A percentile compares a stretch with the other conserved stretches of the same genome.
Conservation (phyloP, 2,329 filamentous ascomycete genomes). For the Lecanicillium sp. region DNA sequence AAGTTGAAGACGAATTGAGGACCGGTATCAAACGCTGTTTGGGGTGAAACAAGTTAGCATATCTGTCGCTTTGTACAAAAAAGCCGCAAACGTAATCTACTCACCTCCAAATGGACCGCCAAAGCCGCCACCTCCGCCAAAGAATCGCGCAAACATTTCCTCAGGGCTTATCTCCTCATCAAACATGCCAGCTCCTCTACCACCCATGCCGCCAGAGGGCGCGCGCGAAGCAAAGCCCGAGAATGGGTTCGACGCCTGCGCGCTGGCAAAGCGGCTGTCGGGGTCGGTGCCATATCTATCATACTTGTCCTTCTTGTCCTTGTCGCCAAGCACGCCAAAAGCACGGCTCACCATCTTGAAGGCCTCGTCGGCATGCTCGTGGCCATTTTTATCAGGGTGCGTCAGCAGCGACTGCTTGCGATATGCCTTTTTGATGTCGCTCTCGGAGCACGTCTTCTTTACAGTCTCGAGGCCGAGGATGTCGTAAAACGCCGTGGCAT, state of each 20-base stretch:
- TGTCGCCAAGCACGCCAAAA: conserved; percentile 86
- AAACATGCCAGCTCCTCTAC: conserved; percentile 56
- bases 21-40: conserved; percentile 59
- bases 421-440: conserved; percentile 96
- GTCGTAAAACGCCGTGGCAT: conserved; percentile 86
- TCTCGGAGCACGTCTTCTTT: conserved; percentile 59
- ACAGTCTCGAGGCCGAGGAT: conserved; percentile 69
- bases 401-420: conserved; percentile 88
- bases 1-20: conserved; percentile 94
- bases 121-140: conserved; percentile 70
- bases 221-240: conserved; percentile 20
- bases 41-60: not conserved
- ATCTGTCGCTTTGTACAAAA: not conserved
- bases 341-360: conserved; percentile 97
- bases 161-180: conserved; percentile 93
- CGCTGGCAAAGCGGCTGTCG: conserved; percentile 71
- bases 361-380: conserved; percentile 89
- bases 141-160: conserved; percentile 95
- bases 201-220: conserved; percentile 34
- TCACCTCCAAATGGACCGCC: conserved; percentile 46
- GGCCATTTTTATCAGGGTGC: conserved; percentile 98
- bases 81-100: conserved; percentile 8
- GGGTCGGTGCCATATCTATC: conserved; percentile 89
- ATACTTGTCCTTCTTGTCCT: conserved; percentile 84
- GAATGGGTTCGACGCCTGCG: conserved; percentile 35